phyloP scores from a whole-genome alignment of 768 basidiomycete genomes.

The Suillus variegatus region DNA sequence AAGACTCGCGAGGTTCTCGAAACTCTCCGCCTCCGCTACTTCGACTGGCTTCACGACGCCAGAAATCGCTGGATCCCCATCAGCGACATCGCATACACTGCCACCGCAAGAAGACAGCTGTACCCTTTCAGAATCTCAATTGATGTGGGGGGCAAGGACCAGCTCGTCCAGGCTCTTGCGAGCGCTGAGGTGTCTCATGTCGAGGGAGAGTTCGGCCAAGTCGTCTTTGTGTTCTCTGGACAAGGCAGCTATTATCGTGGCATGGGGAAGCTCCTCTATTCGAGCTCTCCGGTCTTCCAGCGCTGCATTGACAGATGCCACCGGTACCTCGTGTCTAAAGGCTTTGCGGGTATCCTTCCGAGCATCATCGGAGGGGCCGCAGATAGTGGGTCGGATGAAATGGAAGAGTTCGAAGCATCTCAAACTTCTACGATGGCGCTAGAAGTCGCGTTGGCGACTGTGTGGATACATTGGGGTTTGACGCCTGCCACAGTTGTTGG shows the following conservation, averaged over 20 bases:
- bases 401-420: conserved; percentile 44
- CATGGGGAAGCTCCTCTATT: conserved; percentile 64
- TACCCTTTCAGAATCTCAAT: conserved; percentile 56
- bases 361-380: conserved; percentile 37
- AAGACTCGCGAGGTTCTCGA: conserved; percentile 51
- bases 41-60: conserved; percentile 46
- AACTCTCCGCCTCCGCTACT: conserved; percentile 45
- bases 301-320: conserved; percentile 61
- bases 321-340: conserved; percentile 44
- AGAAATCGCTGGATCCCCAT: conserved; percentile 31
- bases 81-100: conserved; percentile 63
- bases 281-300: conserved; percentile 47
- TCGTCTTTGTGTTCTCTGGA: conserved; percentile 73
- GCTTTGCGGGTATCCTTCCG: conserved; percentile 51
- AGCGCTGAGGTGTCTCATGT: conserved; percentile 35
- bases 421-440: conserved; percentile 62
- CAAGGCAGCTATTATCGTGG: conserved; percentile 68
- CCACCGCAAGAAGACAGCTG: conserved; percentile 63
- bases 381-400: conserved; percentile 21
- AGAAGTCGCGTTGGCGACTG: conserved; percentile 58
- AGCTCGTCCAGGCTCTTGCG: conserved; percentile 48
- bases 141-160: conserved; percentile 41
- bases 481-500: conserved; percentile 62
- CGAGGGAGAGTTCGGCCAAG: conserved; percentile 29
- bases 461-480: conserved; percentile 76